Evolutionary conservation across 495 filamentous ascomycete genomes (phyloP).

Genomic region (Talaromyces nanjingensis): DNA sequence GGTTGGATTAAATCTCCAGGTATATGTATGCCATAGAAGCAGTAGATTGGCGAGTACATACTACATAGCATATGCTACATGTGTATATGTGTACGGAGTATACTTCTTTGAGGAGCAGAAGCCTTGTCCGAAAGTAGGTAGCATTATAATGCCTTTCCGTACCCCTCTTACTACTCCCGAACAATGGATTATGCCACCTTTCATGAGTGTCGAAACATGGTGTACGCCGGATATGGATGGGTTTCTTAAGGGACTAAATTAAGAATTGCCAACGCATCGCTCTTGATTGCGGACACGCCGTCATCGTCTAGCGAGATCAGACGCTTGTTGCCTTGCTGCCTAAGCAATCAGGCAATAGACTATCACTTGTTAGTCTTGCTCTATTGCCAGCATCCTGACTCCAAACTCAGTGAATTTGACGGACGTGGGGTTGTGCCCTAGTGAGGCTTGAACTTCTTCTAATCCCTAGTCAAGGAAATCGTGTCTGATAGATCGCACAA

Average conservation of each 20-base stretch:
- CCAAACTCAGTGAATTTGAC: neutral
- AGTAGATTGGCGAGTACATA: neutral
- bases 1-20: neutral
- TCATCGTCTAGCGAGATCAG: neutral
- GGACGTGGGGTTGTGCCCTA: conserved; percentile 4
- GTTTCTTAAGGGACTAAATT: neutral
- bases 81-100: neutral
- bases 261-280: conserved; percentile 6
- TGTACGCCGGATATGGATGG: neutral
- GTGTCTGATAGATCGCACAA: neutral
- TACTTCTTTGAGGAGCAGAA: neutral
- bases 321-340: neutral
- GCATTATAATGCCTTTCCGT: neutral
- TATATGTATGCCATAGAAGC: neutral
- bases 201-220: neutral
- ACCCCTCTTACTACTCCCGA: no score
- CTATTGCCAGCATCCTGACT: neutral
- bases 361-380: neutral
- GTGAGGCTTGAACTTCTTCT: neutral
- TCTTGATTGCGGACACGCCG: neutral
- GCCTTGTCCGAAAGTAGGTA: neutral
- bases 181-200: neutral
- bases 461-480: neutral
- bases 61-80: neutral
- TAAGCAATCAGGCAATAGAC: neutral